These are phyloP conservation scores for Phytophthora chlamydospora DNA, from an alignment of 352 stramenopile genomes.

Conservation along the genomic window DNA sequence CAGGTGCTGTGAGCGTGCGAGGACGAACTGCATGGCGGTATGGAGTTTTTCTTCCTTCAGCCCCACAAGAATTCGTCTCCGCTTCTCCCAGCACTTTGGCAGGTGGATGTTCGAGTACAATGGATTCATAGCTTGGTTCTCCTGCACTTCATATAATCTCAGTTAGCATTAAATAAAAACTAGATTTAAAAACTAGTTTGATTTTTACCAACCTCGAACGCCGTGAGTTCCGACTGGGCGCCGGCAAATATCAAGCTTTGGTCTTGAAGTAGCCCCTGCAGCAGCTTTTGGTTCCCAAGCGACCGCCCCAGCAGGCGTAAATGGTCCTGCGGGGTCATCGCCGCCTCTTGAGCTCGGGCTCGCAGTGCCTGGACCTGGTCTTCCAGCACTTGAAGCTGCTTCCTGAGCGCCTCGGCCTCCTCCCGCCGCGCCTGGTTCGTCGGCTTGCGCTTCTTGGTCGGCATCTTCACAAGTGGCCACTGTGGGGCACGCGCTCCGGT, in stretches of 20 bases:
- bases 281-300: conserved; percentile 11
- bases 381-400: conserved; percentile 18
- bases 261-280: conserved; percentile 10
- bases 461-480: conserved; percentile 2
- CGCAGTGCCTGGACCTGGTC: conserved; percentile 6
- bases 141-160: conserved; percentile 6
- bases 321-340: conserved; percentile 20
- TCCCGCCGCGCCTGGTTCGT: conserved; percentile 35
- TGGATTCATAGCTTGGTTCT: conserved; percentile 11
- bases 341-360: conserved; percentile 2
- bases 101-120: conserved; percentile 22
- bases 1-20: conserved; percentile 16
- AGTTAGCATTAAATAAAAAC: background rate
- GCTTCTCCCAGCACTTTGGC: conserved; percentile 19
- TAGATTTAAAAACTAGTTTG: conserved; percentile 12
- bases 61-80: conserved; percentile 16
- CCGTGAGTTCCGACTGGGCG: conserved; percentile 15
- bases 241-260: conserved; percentile 23
- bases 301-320: conserved; percentile 11
- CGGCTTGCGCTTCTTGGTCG: conserved; percentile 34
- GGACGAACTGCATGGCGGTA: conserved; percentile 16
- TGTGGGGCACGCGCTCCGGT: background rate
- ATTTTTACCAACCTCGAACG: conserved; percentile 12
- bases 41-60: conserved; percentile 29
- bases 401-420: conserved; percentile 13